Conservation (phyloP, 371 early-diverging fungal species). For the Nematocida ausubeli region DNA sequence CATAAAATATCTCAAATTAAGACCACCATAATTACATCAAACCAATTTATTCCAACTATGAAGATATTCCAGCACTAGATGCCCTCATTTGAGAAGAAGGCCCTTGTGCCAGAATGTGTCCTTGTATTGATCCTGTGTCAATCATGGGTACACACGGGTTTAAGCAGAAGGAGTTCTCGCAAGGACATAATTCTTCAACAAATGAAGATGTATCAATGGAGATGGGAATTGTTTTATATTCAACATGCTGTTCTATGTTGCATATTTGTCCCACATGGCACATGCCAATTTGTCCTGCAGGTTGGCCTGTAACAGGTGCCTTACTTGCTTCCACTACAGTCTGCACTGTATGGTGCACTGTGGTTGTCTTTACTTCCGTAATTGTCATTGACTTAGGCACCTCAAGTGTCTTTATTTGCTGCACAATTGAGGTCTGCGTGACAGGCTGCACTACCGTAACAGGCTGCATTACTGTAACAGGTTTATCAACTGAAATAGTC, state of each 20-base stretch:
- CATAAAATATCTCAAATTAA: no score
- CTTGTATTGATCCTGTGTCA: neutral
- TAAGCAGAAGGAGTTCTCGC: conserved; percentile 49
- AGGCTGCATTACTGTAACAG: neutral
- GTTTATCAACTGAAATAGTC: neutral
- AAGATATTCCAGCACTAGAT: no score
- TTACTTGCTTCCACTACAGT: neutral
- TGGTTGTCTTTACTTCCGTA: neutral
- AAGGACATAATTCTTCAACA: conserved; percentile 52
- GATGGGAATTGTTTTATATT: conserved; percentile 50
- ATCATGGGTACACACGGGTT: conserved; percentile 35
- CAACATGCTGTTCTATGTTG: conserved; percentile 26
- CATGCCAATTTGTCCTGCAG: no score
- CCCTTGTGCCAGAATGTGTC: no score
- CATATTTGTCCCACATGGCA: conserved; percentile 2
- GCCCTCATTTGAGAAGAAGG: no score
- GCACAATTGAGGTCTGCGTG: neutral
- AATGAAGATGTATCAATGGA: conserved; percentile 23
- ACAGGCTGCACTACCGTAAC: neutral
- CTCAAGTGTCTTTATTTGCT: neutral
- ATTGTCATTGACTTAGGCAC: neutral
- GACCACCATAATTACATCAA: no score
- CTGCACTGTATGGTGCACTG: neutral
- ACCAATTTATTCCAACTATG: no score
- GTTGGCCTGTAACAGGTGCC: no score